These are phyloP conservation scores for Candida pseudofarinosa DNA, from an alignment of 805 yeast species.

Conservation along the genomic window DNA sequence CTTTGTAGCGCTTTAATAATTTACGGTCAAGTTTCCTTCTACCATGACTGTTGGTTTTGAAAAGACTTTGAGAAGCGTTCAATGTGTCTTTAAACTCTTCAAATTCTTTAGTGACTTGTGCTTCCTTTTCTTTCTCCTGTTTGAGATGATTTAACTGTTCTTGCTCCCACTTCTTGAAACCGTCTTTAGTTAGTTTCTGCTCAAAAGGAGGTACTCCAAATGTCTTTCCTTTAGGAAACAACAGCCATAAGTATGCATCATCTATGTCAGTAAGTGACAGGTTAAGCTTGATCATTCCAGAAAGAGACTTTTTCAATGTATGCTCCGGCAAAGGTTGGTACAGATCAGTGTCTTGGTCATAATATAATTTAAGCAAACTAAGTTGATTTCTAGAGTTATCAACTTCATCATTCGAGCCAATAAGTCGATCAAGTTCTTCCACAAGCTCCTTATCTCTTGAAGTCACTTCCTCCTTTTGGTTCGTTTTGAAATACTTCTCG, in stretches of 20 bases:
- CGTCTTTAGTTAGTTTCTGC: slow-evolving; percentile 14
- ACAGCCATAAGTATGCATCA: slow-evolving; percentile 38
- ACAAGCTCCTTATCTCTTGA: slow-evolving; percentile 22
- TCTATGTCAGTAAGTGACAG: slow-evolving; percentile 31
- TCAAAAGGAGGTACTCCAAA: slow-evolving; percentile 37
- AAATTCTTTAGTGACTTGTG: slow-evolving; percentile 19
- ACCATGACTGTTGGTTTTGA: slow-evolving; percentile 18
- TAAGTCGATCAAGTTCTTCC: slow-evolving; percentile 21
- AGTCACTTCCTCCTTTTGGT: slow-evolving; percentile 16
- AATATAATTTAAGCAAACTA: slow-evolving; percentile 21
- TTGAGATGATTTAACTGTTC: slow-evolving; percentile 19
- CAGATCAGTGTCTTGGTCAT: slow-evolving; percentile 23
- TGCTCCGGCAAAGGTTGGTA: slow-evolving; percentile 31
- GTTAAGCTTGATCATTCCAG: slow-evolving; percentile 37
- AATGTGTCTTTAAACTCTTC: slow-evolving; percentile 16
- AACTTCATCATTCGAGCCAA: slow-evolving; percentile 18
- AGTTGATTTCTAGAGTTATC: slow-evolving; percentile 20
- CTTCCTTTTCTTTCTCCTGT: slow-evolving; percentile 16
- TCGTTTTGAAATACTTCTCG: slow-evolving; percentile 18
- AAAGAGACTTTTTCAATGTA: slow-evolving; percentile 33
- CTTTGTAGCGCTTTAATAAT: slow-evolving; percentile 28
- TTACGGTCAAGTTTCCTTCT: slow-evolving; percentile 33
- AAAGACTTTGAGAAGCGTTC: slow-evolving; percentile 21
- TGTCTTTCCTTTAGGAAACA: slow-evolving; percentile 30
- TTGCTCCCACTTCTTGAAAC: slow-evolving; percentile 36